Base-by-base conservation (phyloP, 176 grass and related monocot genomes). In the Chloris gayana region DNA sequence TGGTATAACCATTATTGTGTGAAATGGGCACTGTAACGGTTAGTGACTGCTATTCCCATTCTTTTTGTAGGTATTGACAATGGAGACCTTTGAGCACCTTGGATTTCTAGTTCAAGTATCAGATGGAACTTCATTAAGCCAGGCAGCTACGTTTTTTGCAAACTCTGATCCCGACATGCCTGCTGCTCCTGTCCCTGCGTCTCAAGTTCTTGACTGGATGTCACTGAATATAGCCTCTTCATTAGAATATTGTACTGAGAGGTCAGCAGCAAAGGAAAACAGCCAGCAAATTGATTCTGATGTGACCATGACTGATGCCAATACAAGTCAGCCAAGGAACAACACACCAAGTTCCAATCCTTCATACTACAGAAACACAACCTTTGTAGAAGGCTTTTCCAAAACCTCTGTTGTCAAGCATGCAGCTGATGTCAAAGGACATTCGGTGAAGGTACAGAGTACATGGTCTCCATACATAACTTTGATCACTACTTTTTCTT, bases 91-190 rank as follows among this genome's bases (percentile, higher is more conserved):
- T 89, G 90, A 93, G 64, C 96, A 93, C 81, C 93, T 99, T 74
- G 88, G 96, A 69, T 99, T 99, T 86, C 79, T 99, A 41, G 75
- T 99, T 64, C 86, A 88, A 72, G 91, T 95, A 69, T 78, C 93
- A 64, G 93, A 99, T 84, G 93, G 93, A 83, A 81, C 65, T 82
- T 63, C 86, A 15, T 87, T 99, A 85, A 95, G 84, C 35, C 90
- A 99, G 77, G 88, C 88, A 64, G 89, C 96, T 42, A 86, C 73
- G 0, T 95, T 99, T 89, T 99, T 99, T 88, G 92, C 96, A 74
- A 95, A 95, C 81, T 95, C 92, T 58, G 96, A 99, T 93, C 88
- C 96, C 45, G 96, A 93, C 81, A 99, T 99, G 96, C 96, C 96
- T 26, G 93, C 90, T 80, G 88, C 80, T 50, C 88, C 96, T 41